A percentile compares a stretch with the other conserved stretches of the same genome.
These are phyloP conservation scores for Stagonosporopsis vannaccii DNA, from an alignment of 2,329 filamentous ascomycete genomes.

Conservation along the genomic window DNA sequence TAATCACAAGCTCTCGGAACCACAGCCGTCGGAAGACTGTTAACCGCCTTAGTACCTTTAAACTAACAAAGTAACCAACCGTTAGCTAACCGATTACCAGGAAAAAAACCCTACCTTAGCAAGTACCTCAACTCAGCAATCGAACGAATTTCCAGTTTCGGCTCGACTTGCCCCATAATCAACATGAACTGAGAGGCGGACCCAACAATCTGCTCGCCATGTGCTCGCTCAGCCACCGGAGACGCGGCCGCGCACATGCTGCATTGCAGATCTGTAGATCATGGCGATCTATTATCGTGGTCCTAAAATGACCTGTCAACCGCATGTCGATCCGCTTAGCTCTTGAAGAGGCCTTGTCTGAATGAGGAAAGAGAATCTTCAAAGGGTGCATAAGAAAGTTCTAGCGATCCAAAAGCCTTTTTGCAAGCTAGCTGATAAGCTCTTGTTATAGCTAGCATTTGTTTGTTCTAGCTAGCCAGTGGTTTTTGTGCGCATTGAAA, in stretches of 20 bases:
- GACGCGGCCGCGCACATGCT: conserved; percentile 6
- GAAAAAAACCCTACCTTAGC: not conserved
- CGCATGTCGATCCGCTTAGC: not conserved
- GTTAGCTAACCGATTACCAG: too few relatives aligned
- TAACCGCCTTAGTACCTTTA: not conserved
- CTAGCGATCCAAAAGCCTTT: not conserved
- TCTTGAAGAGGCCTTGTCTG: not conserved
- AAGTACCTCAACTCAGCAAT: not conserved
- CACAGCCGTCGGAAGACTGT: too few relatives aligned
- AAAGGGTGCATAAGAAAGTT: not conserved
- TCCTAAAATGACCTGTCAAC: conserved; percentile 1
- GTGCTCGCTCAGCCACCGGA: conserved; percentile 11
- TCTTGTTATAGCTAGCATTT: conserved; percentile 5
- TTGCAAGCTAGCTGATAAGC: not conserved
- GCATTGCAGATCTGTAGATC: conserved; percentile 17
- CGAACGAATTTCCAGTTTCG: not conserved
- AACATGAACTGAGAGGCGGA: not conserved
- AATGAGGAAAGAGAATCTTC: not conserved
- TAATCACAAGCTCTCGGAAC: too few relatives aligned
- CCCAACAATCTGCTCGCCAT: conserved; percentile 9
- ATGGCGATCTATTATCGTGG: conserved; percentile 4
- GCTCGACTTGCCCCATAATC: not conserved
- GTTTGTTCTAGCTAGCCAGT: conserved; percentile 12
- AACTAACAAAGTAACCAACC: not conserved
- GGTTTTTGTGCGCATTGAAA: conserved; percentile 13